Percentiles rank a stretch among this genome's conserved stretches.
Evolutionary conservation across 768 basidiomycete genomes (phyloP).

Genomic region (Hirschioporus abietinus): DNA sequence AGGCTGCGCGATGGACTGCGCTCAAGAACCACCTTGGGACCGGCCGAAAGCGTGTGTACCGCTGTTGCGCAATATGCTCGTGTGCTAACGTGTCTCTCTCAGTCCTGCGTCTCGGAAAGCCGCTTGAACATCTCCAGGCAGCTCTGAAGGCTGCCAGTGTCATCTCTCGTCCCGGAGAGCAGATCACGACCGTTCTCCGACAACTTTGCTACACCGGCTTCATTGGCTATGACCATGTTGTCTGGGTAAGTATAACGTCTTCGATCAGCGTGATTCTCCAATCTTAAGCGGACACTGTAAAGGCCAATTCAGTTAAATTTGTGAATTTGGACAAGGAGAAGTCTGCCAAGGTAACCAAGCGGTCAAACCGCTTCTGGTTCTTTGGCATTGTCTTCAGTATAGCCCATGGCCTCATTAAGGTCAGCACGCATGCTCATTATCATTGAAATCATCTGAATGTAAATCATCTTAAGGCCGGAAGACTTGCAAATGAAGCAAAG

Average conservation of each 20-base stretch:
- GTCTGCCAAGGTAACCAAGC: slow-evolving; percentile 52
- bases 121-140: slow-evolving; percentile 88
- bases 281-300: slow-evolving; percentile 1
- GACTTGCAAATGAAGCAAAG: slow-evolving; percentile 57
- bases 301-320: slow-evolving; percentile 68
- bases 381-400: slow-evolving; percentile 82
- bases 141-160: slow-evolving; percentile 67
- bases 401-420: slow-evolving; percentile 64
- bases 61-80: neutral
- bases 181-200: slow-evolving; percentile 70
- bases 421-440: slow-evolving; percentile 19
- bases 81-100: slow-evolving; percentile 11
- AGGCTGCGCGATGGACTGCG: slow-evolving; percentile 74
- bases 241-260: slow-evolving; percentile 60
- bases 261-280: neutral
- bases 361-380: slow-evolving; percentile 83
- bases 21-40: slow-evolving; percentile 82
- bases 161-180: slow-evolving; percentile 56
- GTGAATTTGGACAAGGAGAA: slow-evolving; percentile 55
- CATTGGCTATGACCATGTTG: slow-evolving; percentile 72
- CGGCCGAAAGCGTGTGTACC: slow-evolving; percentile 72
- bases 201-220: slow-evolving; percentile 90
- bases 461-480: slow-evolving; percentile 40
- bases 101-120: slow-evolving; percentile 95
- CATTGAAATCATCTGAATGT: neutral